A percentile compares a stretch with the other conserved stretches of the same genome.
phyloP scores from a whole-genome alignment of 345 rosid genomes.

The Pistacia integerrima region DNA sequence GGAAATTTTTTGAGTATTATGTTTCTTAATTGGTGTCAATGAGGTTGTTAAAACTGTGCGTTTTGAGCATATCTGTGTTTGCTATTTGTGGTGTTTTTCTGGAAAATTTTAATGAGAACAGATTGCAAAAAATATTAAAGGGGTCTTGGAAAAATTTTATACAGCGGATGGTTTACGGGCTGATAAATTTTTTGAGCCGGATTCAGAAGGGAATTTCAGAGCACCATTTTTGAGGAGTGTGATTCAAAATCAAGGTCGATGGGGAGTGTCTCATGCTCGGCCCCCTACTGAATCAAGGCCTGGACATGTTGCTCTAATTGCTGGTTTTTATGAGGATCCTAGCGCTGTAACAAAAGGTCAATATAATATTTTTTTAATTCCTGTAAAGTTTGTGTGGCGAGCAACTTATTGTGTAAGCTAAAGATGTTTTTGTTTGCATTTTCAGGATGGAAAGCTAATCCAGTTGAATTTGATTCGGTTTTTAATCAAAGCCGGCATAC shows the following conservation, averaged over 20 bases:
- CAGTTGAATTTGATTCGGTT: conserved; percentile 94
- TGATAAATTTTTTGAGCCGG: conserved; percentile 96
- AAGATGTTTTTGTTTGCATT: conserved; percentile 22
- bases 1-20: too few species aligned
- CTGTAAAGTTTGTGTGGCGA: neutral
- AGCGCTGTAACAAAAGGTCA: conserved; percentile 93
- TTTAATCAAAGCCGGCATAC: conserved; percentile 86
- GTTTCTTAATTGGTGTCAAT: too few species aligned
- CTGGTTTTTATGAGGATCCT: conserved; percentile 98
- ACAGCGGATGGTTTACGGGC: conserved; percentile 97
- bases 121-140: neutral
- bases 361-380: conserved; percentile 8
- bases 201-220: conserved; percentile 64
- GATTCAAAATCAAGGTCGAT: conserved; percentile 75
- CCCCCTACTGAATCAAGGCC: conserved; percentile 99
- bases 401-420: conserved; percentile 3
- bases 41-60: too few species aligned
- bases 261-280: conserved; percentile 99
- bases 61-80: too few species aligned
- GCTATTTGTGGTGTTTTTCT: neutral
- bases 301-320: conserved; percentile 92
- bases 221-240: conserved; percentile 89
- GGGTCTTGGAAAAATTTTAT: neutral
- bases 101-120: neutral
- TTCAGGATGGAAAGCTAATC: conserved; percentile 98